Base-by-base conservation (phyloP, 2,329 filamentous ascomycete genomes). In the Aspergillus sp. region DNA sequence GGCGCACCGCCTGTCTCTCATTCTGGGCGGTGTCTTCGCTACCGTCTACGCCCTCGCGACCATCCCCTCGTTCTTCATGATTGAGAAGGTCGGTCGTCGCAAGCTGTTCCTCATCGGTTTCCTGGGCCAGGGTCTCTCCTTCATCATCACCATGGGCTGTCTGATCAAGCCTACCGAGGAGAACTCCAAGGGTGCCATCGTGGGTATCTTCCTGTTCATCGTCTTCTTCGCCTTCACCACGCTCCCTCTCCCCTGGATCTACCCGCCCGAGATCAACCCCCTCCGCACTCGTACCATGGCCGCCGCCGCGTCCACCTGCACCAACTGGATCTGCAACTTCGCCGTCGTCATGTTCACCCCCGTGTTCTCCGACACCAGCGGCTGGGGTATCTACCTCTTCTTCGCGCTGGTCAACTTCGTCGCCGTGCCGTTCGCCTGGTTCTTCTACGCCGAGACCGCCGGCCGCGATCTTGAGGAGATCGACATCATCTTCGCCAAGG, bases 181-280 rank as follows among this genome's bases (percentile, higher is more conserved):
- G 14, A 63, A 61, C n/a, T 54, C 68, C 17, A 68, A 69, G 55
- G 69, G 69, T 52, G 69, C 69, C 16, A 61, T 75, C 7, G 82
- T 86, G 1, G 84, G 84, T 51, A 70, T 88, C 26, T 88, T 88
- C 70, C 79, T 82, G 3, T 88, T 86, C 68, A 87, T 87, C 56
- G 78, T 79, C 6, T 84, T 83, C 55, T 87, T 87, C 56, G 85
- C 83, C 11, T 83, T 83, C 0, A 85, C 82, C 1, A 83, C 80
- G 76, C 65, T 85, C 4, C 82, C 83, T 9, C 75, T 85, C 20
- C 83, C 83, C 2, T 87, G 82, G 83, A 54, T 68, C 48, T 68
- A 70, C 54, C 69, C 76, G 0, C 73, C 78, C 45, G 79, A 79
- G 54, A 72, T 79, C 65, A 79, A 78, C 60, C 78, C 79, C 3